Base-by-base conservation (phyloP, 352 stramenopile genomes). In the Phytophthora citricola region DNA sequence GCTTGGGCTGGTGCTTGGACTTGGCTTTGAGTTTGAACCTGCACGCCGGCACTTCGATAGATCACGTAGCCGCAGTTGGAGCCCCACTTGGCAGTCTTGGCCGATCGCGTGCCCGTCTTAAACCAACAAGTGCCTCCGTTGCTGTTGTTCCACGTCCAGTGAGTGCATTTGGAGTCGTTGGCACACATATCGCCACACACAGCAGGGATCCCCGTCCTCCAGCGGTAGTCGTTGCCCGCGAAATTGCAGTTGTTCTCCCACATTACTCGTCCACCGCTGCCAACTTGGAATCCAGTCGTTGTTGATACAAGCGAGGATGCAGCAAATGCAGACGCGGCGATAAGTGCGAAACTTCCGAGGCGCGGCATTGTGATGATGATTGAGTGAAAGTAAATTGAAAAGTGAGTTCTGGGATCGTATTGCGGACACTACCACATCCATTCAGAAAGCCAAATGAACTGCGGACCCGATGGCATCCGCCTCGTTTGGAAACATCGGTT, bases 241-340 rank as follows among this genome's bases (percentile, higher is more conserved):
- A 71, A 79, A 46, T 70, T 57, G 66, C 73, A 83, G 39, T 81
- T 65, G 40, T 73, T 69, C 43, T 74, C 73, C 75, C 73, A 79
- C 69, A 81, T 78, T 24, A 79, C 66, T 8, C 73, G 66, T 3
- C 52, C 66, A 6, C n/a, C 15, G 20, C 68, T 80, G 14, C 63
- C 64, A 4, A 65, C 27, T 22, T 69, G 56, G n/a, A 69, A 73
- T n/a, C 41, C 67, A 31, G 36, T 12, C 12, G 53, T 52, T 15
- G n/a, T 34, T 32, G 44, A 57, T 5, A 56, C 32, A 17, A 71
- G 41, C 6, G 57, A 58, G 46, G 43, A 22, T 12, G 32, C 34
- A 34, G 27, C 49, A 27, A 73, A 15, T 14, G 47, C 48, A 51
- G 41, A 58, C 15, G 44, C 36, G 20, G 58, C 57, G 20, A 69